These are phyloP conservation scores for Cutaneotrichosporon arboriforme DNA, from an alignment of 1,284 basidiomycete species.

Conservation along the genomic window DNA sequence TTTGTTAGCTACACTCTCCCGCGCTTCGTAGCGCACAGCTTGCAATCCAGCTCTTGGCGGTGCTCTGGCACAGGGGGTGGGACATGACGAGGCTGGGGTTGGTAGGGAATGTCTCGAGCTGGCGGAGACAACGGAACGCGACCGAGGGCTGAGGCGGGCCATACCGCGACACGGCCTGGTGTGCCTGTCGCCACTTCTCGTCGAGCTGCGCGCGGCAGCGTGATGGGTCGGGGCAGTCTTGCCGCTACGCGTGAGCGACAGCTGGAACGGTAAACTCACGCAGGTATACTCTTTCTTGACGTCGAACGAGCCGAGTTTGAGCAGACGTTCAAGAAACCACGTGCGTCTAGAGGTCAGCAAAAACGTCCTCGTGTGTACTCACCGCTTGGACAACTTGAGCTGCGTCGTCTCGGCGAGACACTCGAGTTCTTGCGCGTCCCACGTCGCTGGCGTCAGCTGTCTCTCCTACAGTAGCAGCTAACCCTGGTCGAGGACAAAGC, in stretches of 20 bases:
- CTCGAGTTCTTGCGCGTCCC: slow-evolving; percentile 66
- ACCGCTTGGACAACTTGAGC: slow-evolving; percentile 81
- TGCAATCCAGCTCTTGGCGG: slow-evolving; percentile 76
- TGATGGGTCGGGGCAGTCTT: slow-evolving; percentile 72
- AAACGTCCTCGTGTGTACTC: slow-evolving; percentile 16
- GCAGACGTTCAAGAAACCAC: slow-evolving; percentile 88
- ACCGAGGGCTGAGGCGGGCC: slow-evolving; percentile 52
- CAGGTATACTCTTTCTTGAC: slow-evolving; percentile 65
- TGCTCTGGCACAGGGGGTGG: slow-evolving; percentile 77
- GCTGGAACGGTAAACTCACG: slow-evolving; percentile 9
- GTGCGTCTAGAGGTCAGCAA: slow-evolving; percentile 57
- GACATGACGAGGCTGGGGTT: slow-evolving; percentile 86
- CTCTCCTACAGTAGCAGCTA: not conserved
- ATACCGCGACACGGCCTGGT: slow-evolving; percentile 78
- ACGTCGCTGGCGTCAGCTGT: slow-evolving; percentile 40
- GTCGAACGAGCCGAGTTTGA: slow-evolving; percentile 81
- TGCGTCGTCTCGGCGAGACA: slow-evolving; percentile 71
- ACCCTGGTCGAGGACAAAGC: slow-evolving; percentile 79
- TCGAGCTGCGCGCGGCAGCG: slow-evolving; percentile 80
- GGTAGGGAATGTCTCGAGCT: slow-evolving; percentile 58
- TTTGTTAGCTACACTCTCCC: not conserved
- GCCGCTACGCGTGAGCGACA: slow-evolving; percentile 54
- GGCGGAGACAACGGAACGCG: slow-evolving; percentile 22
- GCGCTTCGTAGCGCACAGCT: slow-evolving; percentile 63
- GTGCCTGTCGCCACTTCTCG: slow-evolving; percentile 87